Evolutionary conservation across 2,329 filamentous ascomycete genomes (phyloP), one percentile per base, ranked within the genome.

Genomic region (Aspergillus glaucus): DNA sequence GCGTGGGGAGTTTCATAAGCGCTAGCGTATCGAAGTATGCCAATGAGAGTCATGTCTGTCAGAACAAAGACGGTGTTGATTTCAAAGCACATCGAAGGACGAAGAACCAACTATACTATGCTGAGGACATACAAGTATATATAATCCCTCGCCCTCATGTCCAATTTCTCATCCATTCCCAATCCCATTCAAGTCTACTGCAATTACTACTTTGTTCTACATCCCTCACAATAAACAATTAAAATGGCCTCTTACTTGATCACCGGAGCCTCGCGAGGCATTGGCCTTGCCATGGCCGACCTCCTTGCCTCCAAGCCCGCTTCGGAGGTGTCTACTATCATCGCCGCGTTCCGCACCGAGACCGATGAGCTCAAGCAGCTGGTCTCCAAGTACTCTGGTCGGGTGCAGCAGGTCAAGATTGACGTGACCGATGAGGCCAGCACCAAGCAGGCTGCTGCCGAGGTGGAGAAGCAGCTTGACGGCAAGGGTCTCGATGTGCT

Each of bases 401-500:
- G 66, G 4, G 59, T 75, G 24, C 42, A 60, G 0, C 53, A 66
- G 19, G 50, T 75, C 24, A 53, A 59, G 19, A 57, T 74, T 6
- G 68, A 72, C 19, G 60, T 72, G 5, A 66, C 65, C 3, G 55
- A 67, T 26, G 52, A 62, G n/a, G 43, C 47, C 12, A 68, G 63
- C 40, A 59, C 74, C 15, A 55, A 65, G 36, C 37, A 62, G 4
- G 73, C 71, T 2, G 69, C 57, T 1, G 47, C 47, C 1, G 52
- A 60, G 7, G 64, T 75, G 4, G 63, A 71, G 17, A 44, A 47
- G 4, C 49, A 50, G 0, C 56, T 75, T 0, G 42, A 46, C 3
- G 69, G 61, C 10, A 65, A 65, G n/a, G 72, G 72, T 1, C 50
- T 65, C 7, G 63, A 68, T 51, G 59, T 67, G 22, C 53, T 66